Base-by-base conservation (phyloP, 2,329 filamentous ascomycete species). In the Cladorrhinum sp. region DNA sequence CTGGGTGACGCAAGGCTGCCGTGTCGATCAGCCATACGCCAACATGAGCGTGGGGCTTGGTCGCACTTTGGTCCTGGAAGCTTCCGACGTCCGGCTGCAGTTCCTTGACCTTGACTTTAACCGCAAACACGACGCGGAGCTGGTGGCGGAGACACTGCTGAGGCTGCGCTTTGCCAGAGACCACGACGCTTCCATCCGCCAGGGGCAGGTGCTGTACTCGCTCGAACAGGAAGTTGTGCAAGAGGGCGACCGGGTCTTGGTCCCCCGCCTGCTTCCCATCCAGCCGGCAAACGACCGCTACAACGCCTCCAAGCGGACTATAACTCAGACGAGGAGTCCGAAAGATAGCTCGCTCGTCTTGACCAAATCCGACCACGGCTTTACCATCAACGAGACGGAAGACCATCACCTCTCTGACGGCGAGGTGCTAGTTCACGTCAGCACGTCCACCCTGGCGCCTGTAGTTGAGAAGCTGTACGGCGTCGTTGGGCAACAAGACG, bases 161-260 rank as follows among this genome's bases (percentile, higher is more conserved):
- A 55, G 14, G 30, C 49, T 60, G 14, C 48, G 53, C 9, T 55
- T 59, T 33, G n/a, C 46, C 57, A 8, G 56, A 33, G 57, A 60
- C 5, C 42, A 52, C 54, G 39, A 18, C 23, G 9, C 51, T 18
- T 18, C 49, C 24, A 57, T n/a, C 4, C 36, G 36, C 36, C 36
- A 42, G 36, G 36, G 36, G 16, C 36, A 42, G 16, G 46, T 59
- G 1, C 26, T 66, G 2, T 64, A 60, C 60, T 62, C 58, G 4
- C 21, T 60, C 28, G 66, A 68, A 58, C 64, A 60, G 0, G 65
- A 68, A 42, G 59, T 67, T 18, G 30, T 64, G 9, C 48, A 66
- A 46, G 48, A 18, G 3, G 18, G 50, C 10, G 57, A 56, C 0
- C 61, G 39, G 10, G 21, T 60, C 3, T 42, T 62, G 12, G 10